These are phyloP conservation scores for Medicago arabica DNA, from an alignment of 306 rosid genomes.

Conservation along the genomic window DNA sequence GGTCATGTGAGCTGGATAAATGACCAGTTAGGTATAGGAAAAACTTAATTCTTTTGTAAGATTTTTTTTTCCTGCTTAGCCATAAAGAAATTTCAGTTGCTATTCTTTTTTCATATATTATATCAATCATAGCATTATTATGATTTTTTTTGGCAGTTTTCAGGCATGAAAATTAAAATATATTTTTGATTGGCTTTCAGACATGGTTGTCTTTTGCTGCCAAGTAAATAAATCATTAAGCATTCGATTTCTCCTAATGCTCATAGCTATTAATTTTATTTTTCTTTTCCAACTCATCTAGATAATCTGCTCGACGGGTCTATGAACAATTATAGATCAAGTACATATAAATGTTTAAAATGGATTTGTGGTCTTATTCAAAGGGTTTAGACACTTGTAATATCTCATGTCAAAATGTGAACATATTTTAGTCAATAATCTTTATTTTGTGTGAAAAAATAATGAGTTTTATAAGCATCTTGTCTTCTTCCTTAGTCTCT, in stretches of 20 bases:
- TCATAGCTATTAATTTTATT: background rate
- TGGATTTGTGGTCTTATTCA: background rate
- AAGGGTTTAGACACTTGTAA: too few relatives aligned
- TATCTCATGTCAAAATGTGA: too few relatives aligned
- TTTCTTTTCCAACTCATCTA: too few relatives aligned
- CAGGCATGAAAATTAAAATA: conserved; percentile 9
- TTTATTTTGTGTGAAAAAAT: too few relatives aligned
- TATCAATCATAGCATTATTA: conserved; percentile 35
- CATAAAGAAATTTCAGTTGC: conserved; percentile 36
- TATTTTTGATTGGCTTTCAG: conserved; percentile 33
- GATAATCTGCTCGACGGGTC: too few relatives aligned
- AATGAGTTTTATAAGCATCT: too few relatives aligned
- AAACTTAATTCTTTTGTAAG: conserved; percentile 45
- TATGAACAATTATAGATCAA: background rate
- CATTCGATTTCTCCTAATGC: background rate
- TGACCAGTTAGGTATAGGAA: conserved; percentile 44
- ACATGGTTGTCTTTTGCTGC: too few relatives aligned
- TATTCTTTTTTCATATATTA: conserved; percentile 46
- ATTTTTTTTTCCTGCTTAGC: conserved; percentile 38
- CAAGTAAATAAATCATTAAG: background rate
- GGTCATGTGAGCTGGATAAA: conserved; percentile 31
- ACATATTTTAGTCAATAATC: too few relatives aligned
- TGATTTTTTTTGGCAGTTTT: conserved; percentile 32
- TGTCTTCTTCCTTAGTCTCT: background rate
- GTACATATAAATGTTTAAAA: background rate